phyloP scores from a whole-genome alignment of 768 basidiomycete genomes.

The Strobilomyces echinocephalus region DNA sequence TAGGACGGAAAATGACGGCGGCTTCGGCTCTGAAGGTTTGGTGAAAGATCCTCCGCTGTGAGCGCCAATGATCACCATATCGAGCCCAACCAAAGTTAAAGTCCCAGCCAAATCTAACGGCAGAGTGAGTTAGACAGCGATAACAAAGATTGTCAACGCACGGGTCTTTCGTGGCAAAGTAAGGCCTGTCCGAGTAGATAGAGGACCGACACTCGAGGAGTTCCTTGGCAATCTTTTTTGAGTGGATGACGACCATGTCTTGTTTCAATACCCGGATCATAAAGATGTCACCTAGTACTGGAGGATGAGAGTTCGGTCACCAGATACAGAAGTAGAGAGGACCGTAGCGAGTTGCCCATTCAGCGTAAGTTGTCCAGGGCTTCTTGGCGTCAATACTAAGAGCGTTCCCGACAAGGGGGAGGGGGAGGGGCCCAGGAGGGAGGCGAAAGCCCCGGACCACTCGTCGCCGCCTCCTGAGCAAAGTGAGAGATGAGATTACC shows the following conservation, averaged over 20 bases:
- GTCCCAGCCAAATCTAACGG: slow-evolving; percentile 18
- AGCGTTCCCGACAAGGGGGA: slow-evolving; percentile 19
- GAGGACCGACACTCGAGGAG: slow-evolving; percentile 24
- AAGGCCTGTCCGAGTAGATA: slow-evolving; percentile 27
- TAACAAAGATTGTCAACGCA: background rate
- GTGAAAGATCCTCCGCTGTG: slow-evolving; percentile 21
- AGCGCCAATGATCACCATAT: slow-evolving; percentile 23
- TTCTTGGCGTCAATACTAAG: slow-evolving; percentile 13
- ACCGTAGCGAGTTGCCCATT: slow-evolving; percentile 20
- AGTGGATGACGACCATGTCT: slow-evolving; percentile 24
- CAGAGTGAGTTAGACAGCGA: background rate
- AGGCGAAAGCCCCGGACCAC: background rate
- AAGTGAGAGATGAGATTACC: background rate
- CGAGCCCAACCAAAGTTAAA: slow-evolving; percentile 14
- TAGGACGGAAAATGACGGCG: slow-evolving; percentile 3
- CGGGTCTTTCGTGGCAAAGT: slow-evolving; percentile 16
- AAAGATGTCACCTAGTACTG: slow-evolving; percentile 14
- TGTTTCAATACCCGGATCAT: slow-evolving; percentile 18
- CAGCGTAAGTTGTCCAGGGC: slow-evolving; percentile 19
- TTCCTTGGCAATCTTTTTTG: slow-evolving; percentile 23
- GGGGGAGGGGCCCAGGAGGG: slow-evolving; percentile 15
- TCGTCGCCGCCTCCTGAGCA: slow-evolving; percentile 3
- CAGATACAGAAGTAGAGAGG: background rate
- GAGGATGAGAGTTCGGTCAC: background rate
- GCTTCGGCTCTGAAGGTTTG: slow-evolving; percentile 21